Base-by-base conservation (phyloP, 768 basidiomycete genomes). In the Galerina sulciceps region DNA sequence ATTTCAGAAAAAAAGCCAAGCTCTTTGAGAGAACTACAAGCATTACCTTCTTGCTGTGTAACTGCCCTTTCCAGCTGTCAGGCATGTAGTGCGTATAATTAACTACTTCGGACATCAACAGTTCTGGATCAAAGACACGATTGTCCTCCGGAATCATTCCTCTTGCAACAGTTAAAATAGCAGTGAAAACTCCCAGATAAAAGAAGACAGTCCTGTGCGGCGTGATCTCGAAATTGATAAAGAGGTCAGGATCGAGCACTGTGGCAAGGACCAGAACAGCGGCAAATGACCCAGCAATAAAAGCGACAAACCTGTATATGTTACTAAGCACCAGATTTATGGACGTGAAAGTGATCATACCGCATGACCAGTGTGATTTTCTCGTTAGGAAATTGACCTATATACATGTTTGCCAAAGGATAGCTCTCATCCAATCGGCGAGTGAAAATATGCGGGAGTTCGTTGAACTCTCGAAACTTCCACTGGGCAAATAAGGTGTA, bases 381-480 rank as follows among this genome's bases (percentile, higher is more conserved):
- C 68, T 95, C 95, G 65, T 99, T 99, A 0, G 97, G 97, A 70
- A 97, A 99, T 69, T 99, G 97, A 20, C 94, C 93, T 60, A 98
- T 94, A 71, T 99, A 99, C 81, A 94, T 90, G 71, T 89, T 94
- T 10, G 97, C 92, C 10, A 88, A 76, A 0, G 93, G 94, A 65
- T 96, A 94, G 55, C 93, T 94, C 68, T 93, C 88, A 62, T 94
- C 88, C 46, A 99, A 78, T 51, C 97, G 81, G 46, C 93, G 81
- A 36, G 86, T 81, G 72, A 99, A 99, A 36, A 96, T 78, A 74
- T 99, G 97, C 0, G 94, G 91, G 9, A 99, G 79, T 68, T 99
- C 97, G 70, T 99, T 99, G 80, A 98, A 99, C 71, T 99, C 97
- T 55, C 97, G 84, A 70, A 99, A 99, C 70, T 98, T 99, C 97